phyloP scores from a whole-genome alignment of 768 basidiomycete species.

The Phlebiopsis gigantea region DNA sequence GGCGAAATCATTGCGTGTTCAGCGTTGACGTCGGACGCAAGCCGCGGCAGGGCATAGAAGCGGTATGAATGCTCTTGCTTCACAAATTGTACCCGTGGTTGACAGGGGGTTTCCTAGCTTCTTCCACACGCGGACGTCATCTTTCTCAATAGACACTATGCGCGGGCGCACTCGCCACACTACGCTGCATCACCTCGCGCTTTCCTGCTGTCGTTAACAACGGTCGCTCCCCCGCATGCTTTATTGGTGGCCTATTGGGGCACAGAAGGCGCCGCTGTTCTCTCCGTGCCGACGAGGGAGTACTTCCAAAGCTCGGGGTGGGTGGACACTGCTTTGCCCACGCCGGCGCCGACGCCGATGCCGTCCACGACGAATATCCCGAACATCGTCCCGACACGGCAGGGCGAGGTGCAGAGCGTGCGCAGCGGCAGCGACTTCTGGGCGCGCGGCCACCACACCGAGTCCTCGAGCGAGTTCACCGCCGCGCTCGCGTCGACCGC shows the following conservation, averaged over 20 bases:
- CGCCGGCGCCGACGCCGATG: constrained; percentile 17
- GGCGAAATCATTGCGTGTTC: constrained; percentile 79
- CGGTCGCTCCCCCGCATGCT: constrained; percentile 65
- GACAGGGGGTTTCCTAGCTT: constrained; percentile 39
- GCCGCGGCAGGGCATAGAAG: constrained; percentile 73
- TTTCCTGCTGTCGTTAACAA: constrained; percentile 68
- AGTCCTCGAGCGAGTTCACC: constrained; percentile 53
- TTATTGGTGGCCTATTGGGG: constrained; percentile 83
- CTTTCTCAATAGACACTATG: constrained; percentile 74
- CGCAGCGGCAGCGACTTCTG: constrained; percentile 76
- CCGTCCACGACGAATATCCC: background rate
- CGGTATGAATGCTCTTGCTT: constrained; percentile 41
- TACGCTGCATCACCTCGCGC: constrained; percentile 66
- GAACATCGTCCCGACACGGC: background rate
- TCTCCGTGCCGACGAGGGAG: constrained; percentile 77
- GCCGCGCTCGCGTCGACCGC: constrained; percentile 22
- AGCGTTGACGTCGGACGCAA: constrained; percentile 74
- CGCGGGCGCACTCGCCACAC: constrained; percentile 52
- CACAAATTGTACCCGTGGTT: background rate
- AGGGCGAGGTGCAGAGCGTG: constrained; percentile 36
- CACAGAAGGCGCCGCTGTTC: constrained; percentile 70
- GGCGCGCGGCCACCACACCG: constrained; percentile 52
- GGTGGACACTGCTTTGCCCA: constrained; percentile 40
- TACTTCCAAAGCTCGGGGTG: constrained; percentile 85
- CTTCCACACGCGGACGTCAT: constrained; percentile 79